Percentiles rank a stretch among this genome's conserved stretches.
These are phyloP conservation scores for Salisapilia sapeloensis DNA, from an alignment of 352 stramenopile species.

Conservation along the genomic window DNA sequence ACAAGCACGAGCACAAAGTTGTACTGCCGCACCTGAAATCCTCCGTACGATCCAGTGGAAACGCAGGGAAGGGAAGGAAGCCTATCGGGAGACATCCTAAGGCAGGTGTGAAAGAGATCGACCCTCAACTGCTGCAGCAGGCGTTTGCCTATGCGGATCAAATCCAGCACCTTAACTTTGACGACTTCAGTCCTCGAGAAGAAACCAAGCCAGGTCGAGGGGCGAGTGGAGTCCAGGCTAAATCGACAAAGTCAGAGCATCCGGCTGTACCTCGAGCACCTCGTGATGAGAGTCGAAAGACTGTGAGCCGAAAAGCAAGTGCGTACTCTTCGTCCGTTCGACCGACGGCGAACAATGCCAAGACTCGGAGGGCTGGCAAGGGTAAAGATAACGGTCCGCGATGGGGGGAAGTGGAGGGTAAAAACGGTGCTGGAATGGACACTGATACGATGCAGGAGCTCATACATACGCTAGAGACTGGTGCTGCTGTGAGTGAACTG, in stretches of 20 bases:
- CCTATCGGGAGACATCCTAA: constrained; percentile 3
- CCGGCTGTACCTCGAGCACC: too few relatives aligned
- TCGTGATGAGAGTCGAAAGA: too few relatives aligned
- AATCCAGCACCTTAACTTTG: constrained; percentile 23
- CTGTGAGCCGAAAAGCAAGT: constrained; percentile 2
- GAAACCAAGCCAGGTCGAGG: too few relatives aligned
- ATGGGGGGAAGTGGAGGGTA: not conserved
- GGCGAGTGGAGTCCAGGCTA: too few relatives aligned
- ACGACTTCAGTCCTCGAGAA: constrained; percentile 17
- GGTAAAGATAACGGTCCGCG: constrained; percentile 1
- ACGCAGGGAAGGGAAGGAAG: constrained; percentile 4
- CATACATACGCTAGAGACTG: constrained; percentile 56
- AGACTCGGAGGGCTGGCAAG: constrained; percentile 2
- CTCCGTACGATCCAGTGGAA: constrained; percentile 3
- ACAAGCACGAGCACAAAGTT: constrained; percentile 8
- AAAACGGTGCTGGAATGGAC: constrained; percentile 21
- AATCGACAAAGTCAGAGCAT: too few relatives aligned
- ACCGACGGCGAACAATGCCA: not conserved
- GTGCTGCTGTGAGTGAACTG: constrained; percentile 38
- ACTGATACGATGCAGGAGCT: constrained; percentile 41
- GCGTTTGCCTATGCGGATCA: constrained; percentile 55
- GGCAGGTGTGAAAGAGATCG: constrained; percentile 15
- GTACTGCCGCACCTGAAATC: constrained; percentile 24
- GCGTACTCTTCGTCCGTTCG: constrained; percentile 2
- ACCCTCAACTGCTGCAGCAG: constrained; percentile 48